Percentiles rank a stretch among this genome's conserved stretches.
Evolutionary conservation across 371 early-diverging fungal species (phyloP).

Genomic region (Circinella minor): DNA sequence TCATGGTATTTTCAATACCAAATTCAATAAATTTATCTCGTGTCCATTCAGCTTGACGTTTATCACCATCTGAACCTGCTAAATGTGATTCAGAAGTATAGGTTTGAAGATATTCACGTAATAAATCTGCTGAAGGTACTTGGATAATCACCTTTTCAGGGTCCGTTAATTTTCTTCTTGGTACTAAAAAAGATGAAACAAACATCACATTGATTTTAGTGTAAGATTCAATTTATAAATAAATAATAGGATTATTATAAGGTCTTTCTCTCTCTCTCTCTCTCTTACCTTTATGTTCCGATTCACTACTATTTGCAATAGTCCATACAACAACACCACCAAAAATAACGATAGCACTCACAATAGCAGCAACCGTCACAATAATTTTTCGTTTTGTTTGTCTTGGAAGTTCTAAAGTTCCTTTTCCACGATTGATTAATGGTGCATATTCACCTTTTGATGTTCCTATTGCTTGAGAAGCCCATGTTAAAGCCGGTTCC

Average conservation of each 20-base stretch:
- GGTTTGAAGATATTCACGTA: conserved; percentile 43
- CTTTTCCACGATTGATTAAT: conserved; percentile 35
- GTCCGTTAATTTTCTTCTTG: not conserved
- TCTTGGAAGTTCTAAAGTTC: conserved; percentile 43
- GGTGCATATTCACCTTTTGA: conserved; percentile 34
- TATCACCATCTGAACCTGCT: conserved; percentile 50
- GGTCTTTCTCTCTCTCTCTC: not conserved
- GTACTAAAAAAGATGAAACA: not conserved
- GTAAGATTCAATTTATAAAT: no score
- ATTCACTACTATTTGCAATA: not conserved
- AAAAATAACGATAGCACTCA: conserved; percentile 25
- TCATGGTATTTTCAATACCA: conserved; percentile 55
- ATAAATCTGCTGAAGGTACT: conserved; percentile 9
- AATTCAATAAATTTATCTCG: conserved; percentile 49
- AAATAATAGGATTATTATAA: not conserved
- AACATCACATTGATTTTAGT: no score
- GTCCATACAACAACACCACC: conserved; percentile 9
- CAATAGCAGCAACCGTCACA: conserved; percentile 25
- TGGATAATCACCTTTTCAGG: conserved; percentile 13
- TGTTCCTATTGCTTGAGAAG: conserved; percentile 5
- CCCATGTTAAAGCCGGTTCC: conserved; percentile 6
- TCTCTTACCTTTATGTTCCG: not conserved
- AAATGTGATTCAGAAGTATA: conserved; percentile 59
- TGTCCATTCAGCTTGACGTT: conserved; percentile 61
- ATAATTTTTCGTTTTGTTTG: conserved; percentile 26